These are phyloP conservation scores for Onygenales sp. DNA, from an alignment of 2,329 filamentous ascomycete genomes.

Conservation along the genomic window DNA sequence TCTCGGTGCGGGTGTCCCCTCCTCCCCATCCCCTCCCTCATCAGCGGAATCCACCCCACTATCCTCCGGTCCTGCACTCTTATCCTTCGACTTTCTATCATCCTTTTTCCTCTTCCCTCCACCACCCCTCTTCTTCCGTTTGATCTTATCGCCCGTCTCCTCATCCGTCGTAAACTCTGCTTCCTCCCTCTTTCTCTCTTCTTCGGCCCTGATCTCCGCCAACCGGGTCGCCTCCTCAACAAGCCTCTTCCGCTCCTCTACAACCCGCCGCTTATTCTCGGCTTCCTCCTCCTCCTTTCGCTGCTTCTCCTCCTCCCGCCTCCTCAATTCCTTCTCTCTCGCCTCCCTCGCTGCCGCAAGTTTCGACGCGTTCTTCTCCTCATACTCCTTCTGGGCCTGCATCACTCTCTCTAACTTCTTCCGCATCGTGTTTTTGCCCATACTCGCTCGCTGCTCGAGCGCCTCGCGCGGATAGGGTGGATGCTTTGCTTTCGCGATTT, in stretches of 20 bases:
- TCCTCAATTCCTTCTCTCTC: slow-evolving; percentile 69
- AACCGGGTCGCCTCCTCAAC: slow-evolving; percentile 63
- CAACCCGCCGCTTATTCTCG: slow-evolving; percentile 69
- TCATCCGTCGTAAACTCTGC: slow-evolving; percentile 74
- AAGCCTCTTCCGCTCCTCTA: slow-evolving; percentile 77
- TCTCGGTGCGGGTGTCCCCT: slow-evolving; percentile 32
- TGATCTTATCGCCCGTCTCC: slow-evolving; percentile 72
- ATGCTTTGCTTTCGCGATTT: slow-evolving; percentile 50
- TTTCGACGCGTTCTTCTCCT: slow-evolving; percentile 84
- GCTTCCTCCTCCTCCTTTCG: slow-evolving; percentile 60
- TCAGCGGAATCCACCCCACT: slow-evolving; percentile 12
- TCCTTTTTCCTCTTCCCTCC: slow-evolving; percentile 54
- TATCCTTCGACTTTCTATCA: slow-evolving; percentile 25
- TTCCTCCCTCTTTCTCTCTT: slow-evolving; percentile 58
- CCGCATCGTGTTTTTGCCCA: slow-evolving; percentile 91
- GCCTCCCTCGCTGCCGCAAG: slow-evolving; percentile 69
- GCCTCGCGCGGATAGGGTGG: slow-evolving; percentile 85
- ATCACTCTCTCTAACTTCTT: slow-evolving; percentile 82
- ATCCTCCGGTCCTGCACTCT: slow-evolving; percentile 23
- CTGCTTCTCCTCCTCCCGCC: slow-evolving; percentile 66
- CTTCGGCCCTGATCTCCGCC: slow-evolving; percentile 61
- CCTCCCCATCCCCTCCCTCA: slow-evolving; percentile 10
- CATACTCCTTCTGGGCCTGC: slow-evolving; percentile 79
- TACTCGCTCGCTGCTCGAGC: slow-evolving; percentile 90
- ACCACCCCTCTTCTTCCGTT: slow-evolving; percentile 57